phyloP scores from a whole-genome alignment of 768 basidiomycete genomes.

The Auriscalpium orientale region DNA sequence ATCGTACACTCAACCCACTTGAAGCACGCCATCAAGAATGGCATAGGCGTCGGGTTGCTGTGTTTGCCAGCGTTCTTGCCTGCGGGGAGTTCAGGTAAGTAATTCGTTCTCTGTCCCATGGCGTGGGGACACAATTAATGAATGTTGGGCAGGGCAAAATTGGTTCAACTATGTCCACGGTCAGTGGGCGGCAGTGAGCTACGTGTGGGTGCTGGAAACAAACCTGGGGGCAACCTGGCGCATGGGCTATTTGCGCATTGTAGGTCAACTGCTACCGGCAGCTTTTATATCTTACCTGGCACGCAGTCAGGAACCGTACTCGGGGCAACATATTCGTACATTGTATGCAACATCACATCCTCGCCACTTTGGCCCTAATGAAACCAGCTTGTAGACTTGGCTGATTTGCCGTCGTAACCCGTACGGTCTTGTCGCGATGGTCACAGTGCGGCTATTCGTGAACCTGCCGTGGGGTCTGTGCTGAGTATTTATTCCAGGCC shows the following conservation, averaged over 20 bases:
- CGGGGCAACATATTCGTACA: slow-evolving; percentile 25
- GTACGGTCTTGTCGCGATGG: slow-evolving; percentile 32
- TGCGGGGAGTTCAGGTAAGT: slow-evolving; percentile 25
- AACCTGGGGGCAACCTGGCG: slow-evolving; percentile 47
- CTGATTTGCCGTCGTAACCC: slow-evolving; percentile 34
- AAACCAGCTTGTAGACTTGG: slow-evolving; percentile 24
- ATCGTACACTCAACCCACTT: slow-evolving; percentile 35
- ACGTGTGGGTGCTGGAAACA: slow-evolving; percentile 44
- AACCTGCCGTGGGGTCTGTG: not conserved
- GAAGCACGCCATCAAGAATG: slow-evolving; percentile 39
- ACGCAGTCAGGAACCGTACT: slow-evolving; percentile 24
- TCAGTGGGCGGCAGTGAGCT: slow-evolving; percentile 45
- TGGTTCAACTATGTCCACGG: slow-evolving; percentile 35
- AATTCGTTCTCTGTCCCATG: not conserved
- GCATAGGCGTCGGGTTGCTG: slow-evolving; percentile 34
- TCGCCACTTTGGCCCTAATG: not conserved
- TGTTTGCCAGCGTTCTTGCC: slow-evolving; percentile 38
- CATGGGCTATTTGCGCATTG: slow-evolving; percentile 37
- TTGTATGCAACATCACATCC: slow-evolving; percentile 19
- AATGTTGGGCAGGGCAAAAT: slow-evolving; percentile 20
- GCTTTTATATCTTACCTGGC: not conserved
- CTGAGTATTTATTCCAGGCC: slow-evolving; percentile 20
- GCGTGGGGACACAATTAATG: not conserved
- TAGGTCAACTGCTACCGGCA: slow-evolving; percentile 14
- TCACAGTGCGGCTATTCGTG: slow-evolving; percentile 24